Evolutionary conservation across 306 rosid genomes (phyloP).

Genomic region (Begonia loranthoides): DNA sequence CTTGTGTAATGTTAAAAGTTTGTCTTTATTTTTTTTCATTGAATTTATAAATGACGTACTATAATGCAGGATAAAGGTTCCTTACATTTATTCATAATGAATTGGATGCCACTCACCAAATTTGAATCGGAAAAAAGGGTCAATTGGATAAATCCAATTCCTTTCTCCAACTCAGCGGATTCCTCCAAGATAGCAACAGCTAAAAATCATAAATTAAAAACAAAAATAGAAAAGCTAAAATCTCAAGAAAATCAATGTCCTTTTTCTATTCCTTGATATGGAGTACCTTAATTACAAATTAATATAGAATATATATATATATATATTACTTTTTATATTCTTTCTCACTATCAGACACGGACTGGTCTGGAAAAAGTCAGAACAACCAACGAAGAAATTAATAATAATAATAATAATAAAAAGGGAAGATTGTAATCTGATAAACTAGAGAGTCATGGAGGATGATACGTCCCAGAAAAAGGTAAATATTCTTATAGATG

Average conservation of each 20-base stretch:
- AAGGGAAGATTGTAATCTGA: no score
- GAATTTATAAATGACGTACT: background rate
- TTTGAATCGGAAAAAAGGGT: constrained; percentile 19
- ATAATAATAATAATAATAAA: no score
- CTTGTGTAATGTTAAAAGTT: no score
- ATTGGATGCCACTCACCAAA: constrained; percentile 29
- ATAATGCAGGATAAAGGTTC: background rate
- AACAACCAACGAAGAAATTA: no score
- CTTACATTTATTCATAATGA: background rate
- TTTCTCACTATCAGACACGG: no score
- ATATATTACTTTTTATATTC: no score
- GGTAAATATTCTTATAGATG: no score
- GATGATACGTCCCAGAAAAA: no score
- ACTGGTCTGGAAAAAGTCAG: no score
- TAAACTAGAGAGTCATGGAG: no score
- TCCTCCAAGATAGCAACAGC: constrained; percentile 36
- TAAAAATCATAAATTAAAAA: constrained; percentile 9
- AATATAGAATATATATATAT: no score
- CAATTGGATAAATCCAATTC: constrained; percentile 54
- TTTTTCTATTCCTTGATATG: constrained; percentile 1
- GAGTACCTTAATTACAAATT: background rate
- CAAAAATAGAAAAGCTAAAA: background rate
- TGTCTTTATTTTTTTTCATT: background rate
- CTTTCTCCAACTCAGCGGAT: constrained; percentile 46
- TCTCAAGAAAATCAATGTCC: background rate